These are phyloP conservation scores for Lactarius vividus DNA, from an alignment of 768 basidiomycete genomes.

Conservation along the genomic window DNA sequence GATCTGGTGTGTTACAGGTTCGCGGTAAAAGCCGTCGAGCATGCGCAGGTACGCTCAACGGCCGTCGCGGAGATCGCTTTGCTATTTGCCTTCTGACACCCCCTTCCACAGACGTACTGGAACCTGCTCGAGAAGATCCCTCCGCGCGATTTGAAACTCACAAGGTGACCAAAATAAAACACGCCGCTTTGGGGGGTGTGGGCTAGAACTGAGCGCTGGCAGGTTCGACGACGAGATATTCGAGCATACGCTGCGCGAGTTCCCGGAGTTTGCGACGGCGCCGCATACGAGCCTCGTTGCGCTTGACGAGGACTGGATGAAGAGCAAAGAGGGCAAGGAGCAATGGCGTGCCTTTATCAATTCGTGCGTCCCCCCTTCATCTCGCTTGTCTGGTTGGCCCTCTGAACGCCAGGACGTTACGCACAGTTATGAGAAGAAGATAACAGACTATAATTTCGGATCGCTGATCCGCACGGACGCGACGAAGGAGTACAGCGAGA, in stretches of 20 bases:
- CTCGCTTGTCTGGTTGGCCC: not conserved
- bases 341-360: conserved; percentile 88
- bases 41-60: conserved; percentile 70
- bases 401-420: not conserved
- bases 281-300: conserved; percentile 44
- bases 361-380: conserved; percentile 42
- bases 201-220: not conserved
- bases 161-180: conserved; percentile 58
- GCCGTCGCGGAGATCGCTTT: not conserved
- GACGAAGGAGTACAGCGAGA: conserved; percentile 79
- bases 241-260: conserved; percentile 66
- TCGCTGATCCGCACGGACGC: conserved; percentile 86
- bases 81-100: conserved; percentile 5
- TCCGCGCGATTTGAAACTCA: conserved; percentile 75
- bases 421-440: conserved; percentile 78
- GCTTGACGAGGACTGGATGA: conserved; percentile 92
- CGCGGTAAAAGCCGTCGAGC: conserved; percentile 94
- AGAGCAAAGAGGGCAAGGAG: conserved; percentile 82
- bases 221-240: conserved; percentile 86
- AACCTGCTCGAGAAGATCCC: conserved; percentile 80
- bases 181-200: not conserved
- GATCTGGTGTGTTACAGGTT: conserved; percentile 48
- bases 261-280: conserved; percentile 66
- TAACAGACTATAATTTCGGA: conserved; percentile 96
- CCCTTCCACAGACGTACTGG: conserved; percentile 77